A percentile compares a stretch with the other conserved stretches of the same genome.
Evolutionary conservation across 306 rosid species (phyloP).

Genomic region (Adenanthera pavonina): DNA sequence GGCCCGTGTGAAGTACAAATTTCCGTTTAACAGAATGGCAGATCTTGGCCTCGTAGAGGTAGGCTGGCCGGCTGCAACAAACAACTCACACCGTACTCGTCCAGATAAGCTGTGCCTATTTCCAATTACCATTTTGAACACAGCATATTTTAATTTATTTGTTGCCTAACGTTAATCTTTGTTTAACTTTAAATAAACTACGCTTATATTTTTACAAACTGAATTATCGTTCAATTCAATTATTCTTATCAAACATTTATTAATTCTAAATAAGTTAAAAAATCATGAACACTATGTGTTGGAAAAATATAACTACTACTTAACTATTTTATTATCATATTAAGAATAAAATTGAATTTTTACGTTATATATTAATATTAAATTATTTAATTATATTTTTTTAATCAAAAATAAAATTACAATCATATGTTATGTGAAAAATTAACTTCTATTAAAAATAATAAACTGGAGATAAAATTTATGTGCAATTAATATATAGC

Average conservation of each 20-base stretch:
- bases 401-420: too few species aligned
- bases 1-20: constrained; percentile 53
- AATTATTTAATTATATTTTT: too few species aligned
- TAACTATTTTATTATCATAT: not conserved
- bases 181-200: too few species aligned
- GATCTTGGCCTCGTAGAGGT: constrained; percentile 41
- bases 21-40: constrained; percentile 53
- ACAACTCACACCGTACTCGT: not conserved
- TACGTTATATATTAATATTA: not conserved
- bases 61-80: not conserved
- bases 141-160: not conserved
- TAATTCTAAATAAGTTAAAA: not conserved
- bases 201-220: too few species aligned
- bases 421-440: too few species aligned
- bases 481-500: too few species aligned
- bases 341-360: not conserved
- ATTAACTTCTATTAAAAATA: too few species aligned
- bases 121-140: not conserved
- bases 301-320: not conserved
- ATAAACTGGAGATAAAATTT: too few species aligned
- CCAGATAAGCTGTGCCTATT: not conserved
- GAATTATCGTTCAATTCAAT: too few species aligned
- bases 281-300: not conserved
- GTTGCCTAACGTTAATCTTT: too few species aligned
- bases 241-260: too few species aligned